phyloP scores from a whole-genome alignment of 805 yeast species.

The Yamadazyma nakazawae region DNA sequence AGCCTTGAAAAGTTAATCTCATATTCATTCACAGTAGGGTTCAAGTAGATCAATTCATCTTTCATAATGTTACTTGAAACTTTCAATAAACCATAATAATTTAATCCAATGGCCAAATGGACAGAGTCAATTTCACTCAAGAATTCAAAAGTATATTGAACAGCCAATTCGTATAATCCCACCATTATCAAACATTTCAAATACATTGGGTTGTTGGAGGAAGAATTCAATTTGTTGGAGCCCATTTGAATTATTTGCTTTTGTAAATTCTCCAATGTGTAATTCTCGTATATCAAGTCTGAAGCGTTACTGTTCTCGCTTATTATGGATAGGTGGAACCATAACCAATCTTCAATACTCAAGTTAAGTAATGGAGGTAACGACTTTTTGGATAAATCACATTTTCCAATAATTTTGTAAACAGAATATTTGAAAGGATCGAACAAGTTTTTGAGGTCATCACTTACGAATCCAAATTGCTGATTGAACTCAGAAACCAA shows the following conservation, averaged over 20 bases:
- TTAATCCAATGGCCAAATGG: conserved; percentile 80
- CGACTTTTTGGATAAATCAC: conserved; percentile 64
- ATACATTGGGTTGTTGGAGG: conserved; percentile 65
- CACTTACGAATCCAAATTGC: conserved; percentile 62
- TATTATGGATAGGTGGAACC: conserved; percentile 82
- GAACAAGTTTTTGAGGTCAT: conserved; percentile 43
- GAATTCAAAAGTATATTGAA: conserved; percentile 55
- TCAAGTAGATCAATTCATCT: conserved; percentile 35
- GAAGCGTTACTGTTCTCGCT: conserved; percentile 49
- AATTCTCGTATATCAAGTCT: conserved; percentile 64
- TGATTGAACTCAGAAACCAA: conserved; percentile 80
- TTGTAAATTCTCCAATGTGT: conserved; percentile 73
- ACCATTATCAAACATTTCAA: conserved; percentile 68
- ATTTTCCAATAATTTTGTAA: conserved; percentile 89
- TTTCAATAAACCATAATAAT: conserved; percentile 66
- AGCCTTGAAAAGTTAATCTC: conserved; percentile 55
- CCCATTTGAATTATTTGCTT: conserved; percentile 69
- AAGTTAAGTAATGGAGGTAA: conserved; percentile 65
- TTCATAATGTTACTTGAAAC: conserved; percentile 34
- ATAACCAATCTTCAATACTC: conserved; percentile 93
- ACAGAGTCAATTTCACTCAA: conserved; percentile 81
- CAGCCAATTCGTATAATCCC: conserved; percentile 81
- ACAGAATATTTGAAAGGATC: conserved; percentile 92
- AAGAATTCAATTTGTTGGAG: conserved; percentile 60
- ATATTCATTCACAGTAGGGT: conserved; percentile 30